phyloP scores from a whole-genome alignment of 1,284 basidiomycete genomes.

The Moniliella sp. region DNA sequence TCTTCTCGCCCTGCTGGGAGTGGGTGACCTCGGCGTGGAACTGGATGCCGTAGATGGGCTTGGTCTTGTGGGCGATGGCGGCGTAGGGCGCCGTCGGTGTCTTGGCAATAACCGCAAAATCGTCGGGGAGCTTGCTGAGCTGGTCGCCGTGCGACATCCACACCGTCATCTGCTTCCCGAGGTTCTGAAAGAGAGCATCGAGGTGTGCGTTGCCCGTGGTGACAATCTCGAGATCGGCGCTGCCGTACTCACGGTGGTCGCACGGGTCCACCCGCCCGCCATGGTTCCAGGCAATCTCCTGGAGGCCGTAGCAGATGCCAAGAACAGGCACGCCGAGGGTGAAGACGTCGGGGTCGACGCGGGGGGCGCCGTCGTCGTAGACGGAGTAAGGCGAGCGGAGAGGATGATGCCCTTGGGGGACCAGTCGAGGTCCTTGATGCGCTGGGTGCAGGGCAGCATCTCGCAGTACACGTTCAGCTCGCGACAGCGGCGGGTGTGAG shows the following conservation, averaged over 20 bases:
- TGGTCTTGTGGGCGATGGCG: constrained; percentile 71
- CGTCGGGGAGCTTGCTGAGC: constrained; percentile 54
- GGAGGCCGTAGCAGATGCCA: constrained; percentile 95
- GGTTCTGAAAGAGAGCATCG: constrained; percentile 59
- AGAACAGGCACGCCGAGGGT: constrained; percentile 70
- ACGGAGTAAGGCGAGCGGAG: constrained; percentile 93
- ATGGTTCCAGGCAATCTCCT: constrained; percentile 82
- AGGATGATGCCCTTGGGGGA: constrained; percentile 94
- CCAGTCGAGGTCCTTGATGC: constrained; percentile 69
- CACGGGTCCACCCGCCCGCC: constrained; percentile 70
- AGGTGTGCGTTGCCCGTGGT: constrained; percentile 44
- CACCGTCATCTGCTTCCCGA: constrained; percentile 61
- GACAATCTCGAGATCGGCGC: constrained; percentile 56
- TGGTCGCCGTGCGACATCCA: constrained; percentile 99
- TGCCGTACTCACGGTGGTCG: constrained; percentile 84
- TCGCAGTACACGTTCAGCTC: constrained; percentile 96
- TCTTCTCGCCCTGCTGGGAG: constrained; percentile 72
- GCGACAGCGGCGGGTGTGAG: constrained; percentile 85
- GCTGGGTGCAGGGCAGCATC: constrained; percentile 85
- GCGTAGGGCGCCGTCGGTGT: constrained; percentile 77
- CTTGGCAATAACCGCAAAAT: constrained; percentile 69
- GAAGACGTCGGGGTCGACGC: constrained; percentile 87
- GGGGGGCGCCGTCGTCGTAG: constrained; percentile 79
- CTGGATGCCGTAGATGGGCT: constrained; percentile 84
- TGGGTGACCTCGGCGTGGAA: constrained; percentile 99